A percentile compares a stretch with the other conserved stretches of the same genome.
These are phyloP conservation scores for Verticillium dahliae DNA, from an alignment of 2,329 filamentous ascomycete species.

Conservation along the genomic window DNA sequence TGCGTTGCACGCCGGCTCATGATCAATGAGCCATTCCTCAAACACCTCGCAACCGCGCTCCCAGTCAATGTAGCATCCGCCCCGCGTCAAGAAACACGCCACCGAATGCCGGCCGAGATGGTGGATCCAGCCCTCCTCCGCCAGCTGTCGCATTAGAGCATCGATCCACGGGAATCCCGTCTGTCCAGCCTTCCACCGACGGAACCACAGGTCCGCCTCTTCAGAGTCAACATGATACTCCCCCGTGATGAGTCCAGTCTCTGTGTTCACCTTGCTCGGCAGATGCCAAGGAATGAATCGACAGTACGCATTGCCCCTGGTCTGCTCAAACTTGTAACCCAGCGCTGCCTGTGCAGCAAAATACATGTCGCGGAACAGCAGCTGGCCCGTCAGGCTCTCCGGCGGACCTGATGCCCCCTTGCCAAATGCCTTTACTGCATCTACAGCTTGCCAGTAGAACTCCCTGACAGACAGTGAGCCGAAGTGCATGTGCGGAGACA, in stretches of 20 bases:
- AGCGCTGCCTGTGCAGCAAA: conserved; percentile 68
- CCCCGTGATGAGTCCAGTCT: conserved; percentile 41
- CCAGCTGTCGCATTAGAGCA: conserved; percentile 70
- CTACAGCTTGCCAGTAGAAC: conserved; percentile 66
- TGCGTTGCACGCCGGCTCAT: conserved; percentile 66
- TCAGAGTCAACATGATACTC: conserved; percentile 57
- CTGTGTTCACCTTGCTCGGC: conserved; percentile 47
- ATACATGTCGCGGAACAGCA: conserved; percentile 79
- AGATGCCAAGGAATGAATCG: conserved; percentile 78
- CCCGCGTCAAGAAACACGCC: conserved; percentile 73
- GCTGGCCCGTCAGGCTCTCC: conserved; percentile 63
- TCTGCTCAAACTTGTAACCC: conserved; percentile 58
- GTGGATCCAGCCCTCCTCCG: conserved; percentile 70
- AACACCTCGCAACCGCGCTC: conserved; percentile 74
- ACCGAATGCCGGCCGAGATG: conserved; percentile 73
- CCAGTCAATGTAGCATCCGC: conserved; percentile 74
- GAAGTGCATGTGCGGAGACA: conserved; percentile 71
- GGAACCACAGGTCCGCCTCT: conserved; percentile 59
- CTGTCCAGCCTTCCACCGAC: conserved; percentile 59
- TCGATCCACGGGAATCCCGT: conserved; percentile 81
- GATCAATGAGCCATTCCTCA: conserved; percentile 68
- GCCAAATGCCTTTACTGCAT: conserved; percentile 51
- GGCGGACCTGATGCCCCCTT: conserved; percentile 55
- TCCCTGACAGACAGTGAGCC: conserved; percentile 63
- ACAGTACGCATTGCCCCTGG: conserved; percentile 56